A percentile compares a stretch with the other conserved stretches of the same genome.
Evolutionary conservation across 2,329 filamentous ascomycete species (phyloP).

Genomic region (Geosmithia morbida): DNA sequence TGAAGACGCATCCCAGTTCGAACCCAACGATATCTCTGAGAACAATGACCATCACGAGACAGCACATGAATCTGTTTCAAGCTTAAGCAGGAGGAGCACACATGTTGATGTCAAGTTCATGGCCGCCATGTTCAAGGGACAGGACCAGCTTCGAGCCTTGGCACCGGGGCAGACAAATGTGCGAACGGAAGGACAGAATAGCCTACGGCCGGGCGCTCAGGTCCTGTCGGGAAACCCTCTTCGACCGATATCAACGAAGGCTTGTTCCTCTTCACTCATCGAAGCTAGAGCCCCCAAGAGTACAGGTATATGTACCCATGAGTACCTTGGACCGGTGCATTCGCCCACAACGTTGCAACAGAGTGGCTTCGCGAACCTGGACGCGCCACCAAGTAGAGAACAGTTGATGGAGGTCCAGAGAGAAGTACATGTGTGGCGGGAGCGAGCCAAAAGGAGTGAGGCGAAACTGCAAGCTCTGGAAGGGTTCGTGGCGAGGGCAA

Average conservation of each 20-base stretch:
- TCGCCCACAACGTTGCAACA: slow-evolving; percentile 9
- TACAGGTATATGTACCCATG: not conserved
- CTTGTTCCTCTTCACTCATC: not conserved
- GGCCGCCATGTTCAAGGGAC: slow-evolving; percentile 34
- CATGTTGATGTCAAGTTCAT: slow-evolving; percentile 15
- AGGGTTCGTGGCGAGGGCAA: slow-evolving; percentile 20
- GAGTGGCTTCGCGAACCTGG: slow-evolving; percentile 29
- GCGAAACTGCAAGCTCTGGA: slow-evolving; percentile 32
- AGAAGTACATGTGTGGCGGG: slow-evolving; percentile 30
- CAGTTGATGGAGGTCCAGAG: slow-evolving; percentile 24
- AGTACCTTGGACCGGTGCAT: not conserved
- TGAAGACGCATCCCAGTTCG: not conserved
- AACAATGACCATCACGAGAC: not conserved
- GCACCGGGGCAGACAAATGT: not conserved
- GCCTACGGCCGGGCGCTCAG: not conserved
- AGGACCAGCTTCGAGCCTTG: slow-evolving; percentile 1
- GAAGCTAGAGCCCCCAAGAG: not conserved
- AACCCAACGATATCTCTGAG: not conserved
- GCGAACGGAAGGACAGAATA: not conserved
- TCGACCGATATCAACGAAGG: not conserved
- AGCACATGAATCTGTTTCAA: not conserved
- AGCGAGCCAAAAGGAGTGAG: slow-evolving; percentile 41
- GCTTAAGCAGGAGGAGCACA: not conserved
- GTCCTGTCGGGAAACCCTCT: not conserved
- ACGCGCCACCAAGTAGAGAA: slow-evolving; percentile 30